These are phyloP conservation scores for Fusarium avenaceum DNA, from an alignment of 2,329 filamentous ascomycete genomes.

Conservation along the genomic window DNA sequence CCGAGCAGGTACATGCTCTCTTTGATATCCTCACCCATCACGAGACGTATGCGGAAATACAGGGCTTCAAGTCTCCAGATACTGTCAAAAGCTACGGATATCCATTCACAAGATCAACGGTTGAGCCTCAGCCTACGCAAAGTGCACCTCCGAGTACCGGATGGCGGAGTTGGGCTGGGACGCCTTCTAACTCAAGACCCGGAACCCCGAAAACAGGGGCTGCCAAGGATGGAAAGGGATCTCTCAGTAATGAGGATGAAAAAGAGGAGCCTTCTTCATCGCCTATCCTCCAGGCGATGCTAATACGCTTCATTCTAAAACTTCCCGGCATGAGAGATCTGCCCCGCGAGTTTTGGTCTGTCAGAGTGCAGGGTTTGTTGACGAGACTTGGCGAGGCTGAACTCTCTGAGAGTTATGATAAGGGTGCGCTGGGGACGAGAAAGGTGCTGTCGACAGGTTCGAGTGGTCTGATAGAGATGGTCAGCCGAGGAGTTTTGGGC, in stretches of 20 bases:
- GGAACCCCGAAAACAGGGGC: constrained; percentile 50
- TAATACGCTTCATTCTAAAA: constrained; percentile 73
- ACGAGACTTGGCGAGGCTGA: constrained; percentile 74
- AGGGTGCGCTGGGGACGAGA: constrained; percentile 78
- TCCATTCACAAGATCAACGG: constrained; percentile 66
- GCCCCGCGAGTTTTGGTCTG: constrained; percentile 73
- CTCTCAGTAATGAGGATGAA: constrained; percentile 29
- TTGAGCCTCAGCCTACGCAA: constrained; percentile 27
- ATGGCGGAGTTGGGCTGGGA: constrained; percentile 42
- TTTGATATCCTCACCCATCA: constrained; percentile 72
- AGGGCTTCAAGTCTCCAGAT: constrained; percentile 75
- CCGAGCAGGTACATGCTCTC: constrained; percentile 64
- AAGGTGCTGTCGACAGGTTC: constrained; percentile 81
- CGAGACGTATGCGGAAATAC: constrained; percentile 76
- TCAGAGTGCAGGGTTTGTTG: constrained; percentile 71
- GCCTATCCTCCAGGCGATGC: constrained; percentile 77
- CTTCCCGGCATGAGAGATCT: constrained; percentile 77
- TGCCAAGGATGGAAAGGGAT: constrained; percentile 22
- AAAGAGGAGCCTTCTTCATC: constrained; percentile 60
- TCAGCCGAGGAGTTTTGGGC: constrained; percentile 75
- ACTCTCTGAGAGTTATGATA: constrained; percentile 85
- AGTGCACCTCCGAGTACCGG: constrained; percentile 25
- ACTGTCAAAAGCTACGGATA: constrained; percentile 77
- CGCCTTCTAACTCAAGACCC: constrained; percentile 45
- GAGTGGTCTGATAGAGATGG: constrained; percentile 77